Evolutionary conservation across 192 early-diverging fungal species (phyloP).

Genomic region (Coemansia sp.): DNA sequence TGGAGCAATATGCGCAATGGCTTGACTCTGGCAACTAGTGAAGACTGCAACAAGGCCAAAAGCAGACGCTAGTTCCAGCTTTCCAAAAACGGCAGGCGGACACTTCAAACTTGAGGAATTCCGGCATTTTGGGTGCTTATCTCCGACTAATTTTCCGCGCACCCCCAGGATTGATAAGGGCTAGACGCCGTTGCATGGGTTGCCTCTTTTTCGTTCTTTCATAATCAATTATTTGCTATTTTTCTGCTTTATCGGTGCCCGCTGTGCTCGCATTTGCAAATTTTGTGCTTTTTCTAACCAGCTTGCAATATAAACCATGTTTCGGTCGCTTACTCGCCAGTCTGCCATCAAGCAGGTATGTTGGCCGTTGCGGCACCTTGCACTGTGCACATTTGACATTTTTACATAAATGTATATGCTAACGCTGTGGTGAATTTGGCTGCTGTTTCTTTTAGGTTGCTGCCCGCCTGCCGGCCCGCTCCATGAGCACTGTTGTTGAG

Average conservation of each 20-base stretch:
- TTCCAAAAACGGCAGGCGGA: too few relatives aligned
- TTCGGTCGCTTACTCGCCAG: conserved; percentile 45
- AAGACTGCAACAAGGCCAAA: too few relatives aligned
- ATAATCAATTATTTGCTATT: neutral
- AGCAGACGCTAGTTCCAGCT: too few relatives aligned
- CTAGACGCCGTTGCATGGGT: neutral
- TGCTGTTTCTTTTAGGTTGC: conserved; percentile 33
- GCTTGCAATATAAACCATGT: conserved; percentile 19
- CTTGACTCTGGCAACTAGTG: conserved; percentile 59
- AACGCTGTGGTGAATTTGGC: too few relatives aligned
- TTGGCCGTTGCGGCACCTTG: neutral
- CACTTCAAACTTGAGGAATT: neutral
- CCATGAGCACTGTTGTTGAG: conserved; percentile 50
- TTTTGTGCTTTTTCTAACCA: neutral
- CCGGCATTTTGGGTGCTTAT: conserved; percentile 5
- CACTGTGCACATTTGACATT: neutral
- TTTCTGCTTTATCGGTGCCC: conserved; percentile 3
- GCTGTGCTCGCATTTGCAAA: conserved; percentile 2
- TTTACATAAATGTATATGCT: too few relatives aligned
- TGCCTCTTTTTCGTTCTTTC: conserved; percentile 1
- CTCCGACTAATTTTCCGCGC: neutral
- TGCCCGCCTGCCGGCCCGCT: conserved; percentile 47
- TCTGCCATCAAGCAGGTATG: conserved; percentile 49
- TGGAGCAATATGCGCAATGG: conserved; percentile 89
- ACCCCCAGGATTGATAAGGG: too few relatives aligned